Evolutionary conservation across 768 basidiomycete species (phyloP), one percentile per base, ranked within the genome.

Genomic region (Boletus rubroflammeus): DNA sequence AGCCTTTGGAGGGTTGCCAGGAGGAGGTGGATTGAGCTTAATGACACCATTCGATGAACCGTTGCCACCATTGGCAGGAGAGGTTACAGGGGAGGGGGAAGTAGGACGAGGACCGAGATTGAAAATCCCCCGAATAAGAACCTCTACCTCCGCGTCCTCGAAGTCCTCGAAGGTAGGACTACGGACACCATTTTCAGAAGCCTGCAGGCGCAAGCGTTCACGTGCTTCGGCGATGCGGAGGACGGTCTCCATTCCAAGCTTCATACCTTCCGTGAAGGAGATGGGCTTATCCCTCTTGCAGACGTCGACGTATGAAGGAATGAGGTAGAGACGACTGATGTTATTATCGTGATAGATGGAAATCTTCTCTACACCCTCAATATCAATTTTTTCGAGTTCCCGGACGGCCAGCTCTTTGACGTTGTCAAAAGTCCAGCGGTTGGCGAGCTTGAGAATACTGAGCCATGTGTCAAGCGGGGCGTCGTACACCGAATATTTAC

Each of bases 401-500:
- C 72, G 64, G 14, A 77, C 67, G 1, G 71, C 69, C 39, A 79
- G 53, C 19, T 65, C 60, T 29, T 76, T 74, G 54, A 80, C 72
- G 31, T 57, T 67, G 48, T 66, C 60, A 56, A 79, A 79, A 0
- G 68, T 64, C 76, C 75, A 80, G 32, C 66, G 65, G 23, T 71
- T 70, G 7, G 76, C 71, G 9, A 76, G 67, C 21, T 51, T 53
- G 23, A 80, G 63, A 26, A 80, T 75, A 9, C 66, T 68, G 1
- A 71, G 64, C 78, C 78, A 80, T 10, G 75, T 73, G 0, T 74
- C 67, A 1, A 69, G 61, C 0, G 75, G 63, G 2, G 75, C 76
- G 3, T 75, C 67, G 41, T 77, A 77, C 2, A 70, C 42, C 0
- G 72, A 75, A 56, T 74, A 72, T 67, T 65, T 69, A 5, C 73